Base-by-base conservation (phyloP, 345 rosid species). In the Acer yangbiense region DNA sequence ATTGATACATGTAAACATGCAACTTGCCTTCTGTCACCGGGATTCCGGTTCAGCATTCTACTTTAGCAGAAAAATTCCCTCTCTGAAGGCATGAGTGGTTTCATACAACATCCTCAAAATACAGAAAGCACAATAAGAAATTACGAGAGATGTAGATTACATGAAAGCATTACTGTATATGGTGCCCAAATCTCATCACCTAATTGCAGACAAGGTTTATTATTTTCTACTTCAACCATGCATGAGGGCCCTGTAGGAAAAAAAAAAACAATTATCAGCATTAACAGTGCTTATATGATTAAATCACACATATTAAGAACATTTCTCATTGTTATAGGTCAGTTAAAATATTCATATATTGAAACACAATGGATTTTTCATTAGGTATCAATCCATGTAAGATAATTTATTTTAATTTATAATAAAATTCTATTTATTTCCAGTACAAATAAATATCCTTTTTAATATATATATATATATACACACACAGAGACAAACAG, bases 241-340 rank as follows among this genome's bases (percentile, higher is more conserved):
- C 77, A 74, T 35, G 68, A 82, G 81, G 68, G 80, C 72, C 81
- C 88, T 85, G 81, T 60, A 60, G 21, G 43, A 73, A 39, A 67
- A 48, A 43, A n/a, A 57, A 63, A 55, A 21, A 20, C n/a, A 29
- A 29, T 41, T 14, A 71, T 62, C 79, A 70, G 71, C 63, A 35
- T 35, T 4, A 32, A 61, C 48, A 29, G 17, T 18, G 32, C 43
- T 27, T 29, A 27, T 25, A 12, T 20, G 5, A 4, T 44, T 6
- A 43, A 16, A 46, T 50, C 13, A 9, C 27, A 48, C 27, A 48
- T 2, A 32, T 74, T 52, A 63, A 12, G 9, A 9, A n/a, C 11
- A 43, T 27, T 1, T 50, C 41, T 12, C 13, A 75, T 41, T 17
- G 32, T 8, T 5, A 3, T 21, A 41, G 67, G 18, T 61, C 4